Evolutionary conservation across 768 basidiomycete genomes (phyloP).

Genomic region (Tricholoma terreum): DNA sequence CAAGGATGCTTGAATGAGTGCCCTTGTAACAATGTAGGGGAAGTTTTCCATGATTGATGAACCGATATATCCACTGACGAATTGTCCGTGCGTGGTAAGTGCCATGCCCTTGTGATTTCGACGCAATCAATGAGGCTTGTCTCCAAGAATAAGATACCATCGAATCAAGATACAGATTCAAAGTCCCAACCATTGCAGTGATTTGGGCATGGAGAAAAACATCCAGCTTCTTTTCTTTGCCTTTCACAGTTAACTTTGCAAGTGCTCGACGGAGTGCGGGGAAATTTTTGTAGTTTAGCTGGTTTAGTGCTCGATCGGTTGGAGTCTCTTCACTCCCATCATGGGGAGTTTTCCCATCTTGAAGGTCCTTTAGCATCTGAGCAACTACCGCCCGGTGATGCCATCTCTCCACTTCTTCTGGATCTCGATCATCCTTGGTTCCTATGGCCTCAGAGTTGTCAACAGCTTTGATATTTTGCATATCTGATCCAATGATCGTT

Average conservation of each 20-base stretch:
- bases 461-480: neutral
- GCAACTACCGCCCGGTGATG: neutral
- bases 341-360: neutral
- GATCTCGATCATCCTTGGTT: neutral
- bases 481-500: neutral
- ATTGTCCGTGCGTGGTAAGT: neutral
- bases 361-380: neutral
- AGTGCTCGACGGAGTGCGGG: slow-evolving; percentile 4
- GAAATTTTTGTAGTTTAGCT: neutral
- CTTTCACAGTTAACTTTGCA: slow-evolving; percentile 15
- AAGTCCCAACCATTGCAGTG: neutral
- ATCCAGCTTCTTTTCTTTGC: slow-evolving; percentile 28
- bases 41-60: neutral
- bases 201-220: slow-evolving; percentile 7
- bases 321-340: neutral
- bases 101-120: neutral
- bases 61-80: neutral
- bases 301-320: neutral
- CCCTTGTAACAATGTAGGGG: neutral
- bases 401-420: neutral
- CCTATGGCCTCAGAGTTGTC: neutral
- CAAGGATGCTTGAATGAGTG: neutral
- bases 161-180: no score
- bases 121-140: neutral
- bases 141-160: neutral